These are phyloP conservation scores for Nemania abortiva DNA, from an alignment of 2,329 filamentous ascomycete species.

Conservation along the genomic window DNA sequence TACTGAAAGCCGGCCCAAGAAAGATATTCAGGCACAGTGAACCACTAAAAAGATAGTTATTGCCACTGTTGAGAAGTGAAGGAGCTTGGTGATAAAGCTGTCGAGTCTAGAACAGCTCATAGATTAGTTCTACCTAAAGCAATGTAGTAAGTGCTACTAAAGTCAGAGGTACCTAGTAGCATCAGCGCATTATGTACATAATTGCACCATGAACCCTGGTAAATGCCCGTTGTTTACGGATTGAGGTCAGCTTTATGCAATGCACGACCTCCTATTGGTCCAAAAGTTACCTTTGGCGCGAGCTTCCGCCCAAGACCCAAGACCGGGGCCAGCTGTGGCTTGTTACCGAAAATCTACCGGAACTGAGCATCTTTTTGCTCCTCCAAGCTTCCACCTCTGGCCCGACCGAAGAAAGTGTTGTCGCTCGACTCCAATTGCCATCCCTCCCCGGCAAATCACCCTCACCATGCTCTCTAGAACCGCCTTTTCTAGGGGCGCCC, in stretches of 20 bases:
- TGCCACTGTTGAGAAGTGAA: too few relatives aligned
- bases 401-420: constrained; percentile 43
- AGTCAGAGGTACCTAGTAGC: too few relatives aligned
- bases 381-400: constrained; percentile 42
- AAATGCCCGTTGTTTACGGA: background rate
- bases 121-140: too few relatives aligned
- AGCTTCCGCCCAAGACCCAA: constrained; percentile 17
- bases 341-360: constrained; percentile 50
- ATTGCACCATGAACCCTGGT: too few relatives aligned
- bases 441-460: constrained; percentile 67
- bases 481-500: constrained; percentile 68
- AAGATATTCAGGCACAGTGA: too few relatives aligned
- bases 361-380: constrained; percentile 52
- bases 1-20: too few relatives aligned
- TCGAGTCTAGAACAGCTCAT: too few relatives aligned
- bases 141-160: too few relatives aligned
- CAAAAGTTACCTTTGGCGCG: constrained; percentile 15
- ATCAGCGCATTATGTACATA: background rate
- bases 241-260: constrained; percentile 27
- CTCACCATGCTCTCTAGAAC: constrained; percentile 73
- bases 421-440: constrained; percentile 58
- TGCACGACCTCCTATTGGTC: constrained; percentile 33
- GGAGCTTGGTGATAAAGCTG: too few relatives aligned
- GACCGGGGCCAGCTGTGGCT: constrained; percentile 29
- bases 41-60: too few relatives aligned